These are phyloP conservation scores for Pseudogymnoascus sp. DNA, from an alignment of 2,329 filamentous ascomycete genomes.

Conservation along the genomic window DNA sequence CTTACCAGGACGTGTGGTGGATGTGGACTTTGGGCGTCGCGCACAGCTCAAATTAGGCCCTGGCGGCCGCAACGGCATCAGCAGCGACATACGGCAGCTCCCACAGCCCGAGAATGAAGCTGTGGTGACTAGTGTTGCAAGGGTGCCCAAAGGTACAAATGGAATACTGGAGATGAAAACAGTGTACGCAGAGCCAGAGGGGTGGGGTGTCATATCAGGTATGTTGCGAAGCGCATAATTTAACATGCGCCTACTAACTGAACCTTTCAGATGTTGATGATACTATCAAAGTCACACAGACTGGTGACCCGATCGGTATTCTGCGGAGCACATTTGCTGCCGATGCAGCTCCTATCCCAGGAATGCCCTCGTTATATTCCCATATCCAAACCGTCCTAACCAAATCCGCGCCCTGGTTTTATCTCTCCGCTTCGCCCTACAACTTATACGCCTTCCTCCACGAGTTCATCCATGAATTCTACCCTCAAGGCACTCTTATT, in stretches of 20 bases:
- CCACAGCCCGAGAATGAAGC: constrained; percentile 40
- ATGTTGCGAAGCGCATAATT: constrained; percentile 17
- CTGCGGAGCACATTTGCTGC: constrained; percentile 78
- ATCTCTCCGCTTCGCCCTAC: constrained; percentile 88
- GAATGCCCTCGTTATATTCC: constrained; percentile 79
- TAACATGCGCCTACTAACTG: background rate
- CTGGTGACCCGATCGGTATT: constrained; percentile 71
- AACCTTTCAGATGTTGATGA: constrained; percentile 71
- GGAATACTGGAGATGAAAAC: constrained; percentile 60
- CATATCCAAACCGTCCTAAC: constrained; percentile 49
- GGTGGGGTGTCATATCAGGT: constrained; percentile 78
- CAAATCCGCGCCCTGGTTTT: constrained; percentile 71
- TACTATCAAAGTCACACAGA: constrained; percentile 87
- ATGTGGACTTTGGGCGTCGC: constrained; percentile 48
- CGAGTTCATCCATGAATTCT: constrained; percentile 62
- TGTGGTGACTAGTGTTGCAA: constrained; percentile 39
- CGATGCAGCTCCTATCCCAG: constrained; percentile 58
- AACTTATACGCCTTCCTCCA: constrained; percentile 85
- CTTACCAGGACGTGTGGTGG: constrained; percentile 59
- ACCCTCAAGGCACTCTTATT: constrained; percentile 70
- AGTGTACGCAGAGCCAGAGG: constrained; percentile 64
- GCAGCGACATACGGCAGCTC: constrained; percentile 51
- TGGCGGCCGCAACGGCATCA: constrained; percentile 64
- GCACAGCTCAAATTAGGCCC: constrained; percentile 53
- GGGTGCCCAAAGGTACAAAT: constrained; percentile 43